Evolutionary conservation across 768 basidiomycete genomes (phyloP), one percentile per base, ranked within the genome.

Genomic region (Trametes cinnabarina): DNA sequence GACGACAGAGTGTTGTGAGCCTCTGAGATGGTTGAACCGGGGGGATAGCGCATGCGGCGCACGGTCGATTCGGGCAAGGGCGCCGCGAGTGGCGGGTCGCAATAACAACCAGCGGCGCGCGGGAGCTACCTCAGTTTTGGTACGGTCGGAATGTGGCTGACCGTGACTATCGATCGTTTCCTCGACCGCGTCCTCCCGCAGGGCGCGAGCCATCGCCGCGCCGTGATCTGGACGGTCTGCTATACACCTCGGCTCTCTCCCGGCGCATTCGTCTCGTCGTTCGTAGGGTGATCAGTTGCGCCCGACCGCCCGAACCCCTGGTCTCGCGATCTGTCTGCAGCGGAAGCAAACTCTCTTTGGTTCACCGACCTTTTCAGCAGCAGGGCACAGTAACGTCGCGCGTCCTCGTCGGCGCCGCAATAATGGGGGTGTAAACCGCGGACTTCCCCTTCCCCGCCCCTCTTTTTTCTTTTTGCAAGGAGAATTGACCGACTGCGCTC

Each of bases 341-440:
- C 72, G 72, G 72, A 70, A 71, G 69, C 72, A 73, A 73, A 72
- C 68, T 66, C 70, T 69, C 67, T 60, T 62, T 63, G 65, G 53
- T 57, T 32, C 7, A 32, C 30, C 60, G 63, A 56, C 65, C 63
- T 63, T 54, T 65, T 62, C 63, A 61, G 56, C 63, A 61, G 56
- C 43, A 49, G 47, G 23, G 15, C 12, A 55, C 51, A 42, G 54
- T 12, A 32, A 6, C 30, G 30, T 32, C 30, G 30, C 30, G 30
- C 30, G 30, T 32, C 30, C 30, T 43, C 52, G 41, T 23, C 34
- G 28, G 54, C 52, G 20, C 48, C 44, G 44, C 28, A 15, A 28
- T 39, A 34, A 34, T 47, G 47, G 39, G 47, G 40, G 41, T 32
- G 35, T 39, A 40, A 25, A 46, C 20, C 55, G 12, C 7, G 30